Conservation (phyloP, 495 filamentous ascomycete species). For the Peziza echinospora region DNA sequence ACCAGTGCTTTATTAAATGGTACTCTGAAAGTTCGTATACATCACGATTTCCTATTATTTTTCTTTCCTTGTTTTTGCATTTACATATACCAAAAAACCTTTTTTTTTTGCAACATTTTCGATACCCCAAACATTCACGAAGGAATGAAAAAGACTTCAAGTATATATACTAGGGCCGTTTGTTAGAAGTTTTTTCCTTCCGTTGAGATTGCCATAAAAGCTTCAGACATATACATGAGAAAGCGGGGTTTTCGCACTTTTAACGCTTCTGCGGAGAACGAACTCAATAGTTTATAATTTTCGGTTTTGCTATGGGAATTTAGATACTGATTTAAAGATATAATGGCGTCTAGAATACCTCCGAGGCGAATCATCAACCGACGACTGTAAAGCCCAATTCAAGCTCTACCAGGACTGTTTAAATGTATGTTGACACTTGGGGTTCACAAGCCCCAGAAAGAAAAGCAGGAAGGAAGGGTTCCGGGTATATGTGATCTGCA, state of each 20-base stretch:
- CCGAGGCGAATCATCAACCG: slow-evolving; percentile 37
- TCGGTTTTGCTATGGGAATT: no score
- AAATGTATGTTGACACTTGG: slow-evolving; percentile 26
- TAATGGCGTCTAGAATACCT: slow-evolving; percentile 49
- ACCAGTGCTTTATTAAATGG: slow-evolving; percentile 59
- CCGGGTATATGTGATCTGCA: no score
- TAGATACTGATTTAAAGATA: no score
- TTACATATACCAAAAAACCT: slow-evolving; percentile 2
- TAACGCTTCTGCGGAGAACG: no score
- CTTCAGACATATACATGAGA: no score
- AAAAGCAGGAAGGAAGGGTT: neutral
- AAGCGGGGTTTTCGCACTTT: no score
- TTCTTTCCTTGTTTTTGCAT: neutral
- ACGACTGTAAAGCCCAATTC: slow-evolving; percentile 49
- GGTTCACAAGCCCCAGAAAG: neutral
- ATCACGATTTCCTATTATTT: neutral
- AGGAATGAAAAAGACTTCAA: no score
- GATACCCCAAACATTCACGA: no score
- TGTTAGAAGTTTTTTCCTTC: no score
- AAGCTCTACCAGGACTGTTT: slow-evolving; percentile 45
- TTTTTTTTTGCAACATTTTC: slow-evolving; percentile 1
- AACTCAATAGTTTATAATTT: no score
- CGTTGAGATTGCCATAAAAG: no score
- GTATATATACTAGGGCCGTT: no score
- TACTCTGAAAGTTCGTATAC: slow-evolving; percentile 46